Evolutionary conservation across 257 asterid genomes (phyloP), one percentile per base, ranked within the genome.

Genomic region (Plantago elongata): DNA sequence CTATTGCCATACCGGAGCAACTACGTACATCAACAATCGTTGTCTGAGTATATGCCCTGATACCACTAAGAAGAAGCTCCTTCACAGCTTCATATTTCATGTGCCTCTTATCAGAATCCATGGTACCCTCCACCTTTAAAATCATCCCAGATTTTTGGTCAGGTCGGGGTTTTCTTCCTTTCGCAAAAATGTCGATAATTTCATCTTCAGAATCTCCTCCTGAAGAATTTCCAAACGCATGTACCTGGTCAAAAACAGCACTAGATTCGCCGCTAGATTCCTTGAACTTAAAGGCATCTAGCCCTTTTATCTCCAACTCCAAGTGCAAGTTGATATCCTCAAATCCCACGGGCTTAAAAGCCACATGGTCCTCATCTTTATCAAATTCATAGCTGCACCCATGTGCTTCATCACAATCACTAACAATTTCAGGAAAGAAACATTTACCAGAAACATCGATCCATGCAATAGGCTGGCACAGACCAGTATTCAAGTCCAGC

Each of bases 191-290:
- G 64, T 69, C 72, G 58, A 68, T 71, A 58, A 63, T 73, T 71
- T 72, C 83, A 52, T 67, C 89, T 70, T 68, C 73, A 73, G 22
- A 63, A 57, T 66, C 65, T 69, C 72, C 57, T 18, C 63, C 74
- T 18, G 70, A 66, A 75, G 75, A 65, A 43, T 72, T 70, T 47
- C 66, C 75, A 46, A 65, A 57, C 64, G 64, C 75, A 44, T 58
- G 74, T 57, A 65, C 80, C 63, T 65, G 75, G 72, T 78, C 74
- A 55, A 74, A 61, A 16, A 73, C 54, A 70, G 77, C 81, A 79
- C 76, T 77, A 66, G 95, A 85, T 61, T 88, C 96, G 57, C 95
- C 96, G 73, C 81, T 75, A 40, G 80, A 82, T 69, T 90, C 95
- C 62, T 68, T 64, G 51, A 61, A 27, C 51, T 68, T 68, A 51